Percentiles rank a stretch among this genome's conserved stretches.
phyloP scores from a whole-genome alignment of 805 yeast genomes.

The Candida sanyiensis region DNA sequence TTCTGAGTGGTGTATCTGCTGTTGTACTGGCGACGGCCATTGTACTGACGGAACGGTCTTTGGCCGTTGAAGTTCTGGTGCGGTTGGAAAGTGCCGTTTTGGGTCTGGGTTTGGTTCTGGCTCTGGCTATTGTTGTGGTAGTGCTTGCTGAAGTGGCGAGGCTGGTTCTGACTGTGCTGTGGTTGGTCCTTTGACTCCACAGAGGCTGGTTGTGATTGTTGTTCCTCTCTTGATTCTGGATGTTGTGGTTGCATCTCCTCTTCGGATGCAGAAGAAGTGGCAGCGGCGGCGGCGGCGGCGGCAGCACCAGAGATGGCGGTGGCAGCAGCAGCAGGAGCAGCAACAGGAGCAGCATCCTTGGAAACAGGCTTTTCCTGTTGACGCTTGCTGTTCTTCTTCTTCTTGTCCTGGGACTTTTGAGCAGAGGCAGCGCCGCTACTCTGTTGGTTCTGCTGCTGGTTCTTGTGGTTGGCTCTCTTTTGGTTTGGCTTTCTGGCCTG shows the following conservation, averaged over 20 bases:
- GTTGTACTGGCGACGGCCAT: constrained; percentile 22
- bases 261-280: constrained; percentile 3
- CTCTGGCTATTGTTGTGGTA: too few species aligned
- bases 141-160: constrained; percentile 15
- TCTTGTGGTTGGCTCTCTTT: constrained; percentile 20
- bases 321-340: background rate
- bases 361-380: constrained; percentile 8
- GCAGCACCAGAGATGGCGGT: constrained; percentile 6
- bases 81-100: constrained; percentile 17
- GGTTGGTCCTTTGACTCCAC: constrained; percentile 8
- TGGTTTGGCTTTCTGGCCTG: constrained; percentile 19
- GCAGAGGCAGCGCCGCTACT: constrained; percentile 4
- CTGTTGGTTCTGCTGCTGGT: constrained; percentile 7
- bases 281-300: constrained; percentile 8
- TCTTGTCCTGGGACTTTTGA: constrained; percentile 17
- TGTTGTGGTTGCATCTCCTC: constrained; percentile 8
- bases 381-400: constrained; percentile 21
- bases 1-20: constrained; percentile 13
- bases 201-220: constrained; percentile 9
- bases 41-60: constrained; percentile 21
- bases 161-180: constrained; percentile 10
- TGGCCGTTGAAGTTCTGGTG: constrained; percentile 12
- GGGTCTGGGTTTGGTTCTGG: too few species aligned
- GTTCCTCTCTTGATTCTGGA: constrained; percentile 8
- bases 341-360: background rate